Evolutionary conservation across 345 rosid species (phyloP).

Genomic region (Hibiscus mutabilis): DNA sequence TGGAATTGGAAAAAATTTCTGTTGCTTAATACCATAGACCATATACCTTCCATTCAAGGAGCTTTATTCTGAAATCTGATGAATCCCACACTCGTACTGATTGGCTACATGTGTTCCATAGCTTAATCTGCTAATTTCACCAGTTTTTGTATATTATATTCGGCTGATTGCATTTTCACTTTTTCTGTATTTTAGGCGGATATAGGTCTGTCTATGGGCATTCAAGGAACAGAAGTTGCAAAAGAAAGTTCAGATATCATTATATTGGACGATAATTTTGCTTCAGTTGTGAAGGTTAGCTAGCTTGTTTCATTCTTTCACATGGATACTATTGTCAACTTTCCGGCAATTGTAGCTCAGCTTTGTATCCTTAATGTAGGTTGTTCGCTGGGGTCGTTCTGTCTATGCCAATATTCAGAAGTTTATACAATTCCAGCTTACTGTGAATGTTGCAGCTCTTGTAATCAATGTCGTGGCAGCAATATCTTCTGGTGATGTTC

Average conservation of each 20-base stretch:
- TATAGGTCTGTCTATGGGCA: constrained; percentile 96
- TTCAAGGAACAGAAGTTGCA: constrained; percentile 95
- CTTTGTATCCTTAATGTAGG: constrained; percentile 38
- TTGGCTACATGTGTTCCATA: background rate
- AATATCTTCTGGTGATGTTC: constrained; percentile 81
- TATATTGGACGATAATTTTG: constrained; percentile 89
- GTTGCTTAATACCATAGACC: background rate
- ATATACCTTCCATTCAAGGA: background rate
- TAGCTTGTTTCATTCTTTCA: background rate
- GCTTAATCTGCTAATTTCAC: background rate
- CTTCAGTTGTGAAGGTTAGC: constrained; percentile 96
- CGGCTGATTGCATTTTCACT: constrained; percentile 14
- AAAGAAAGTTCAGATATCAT: constrained; percentile 96
- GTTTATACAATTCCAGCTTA: constrained; percentile 93
- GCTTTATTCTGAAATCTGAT: background rate
- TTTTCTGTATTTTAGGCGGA: constrained; percentile 62
- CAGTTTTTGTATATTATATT: background rate
- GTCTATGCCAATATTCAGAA: constrained; percentile 97
- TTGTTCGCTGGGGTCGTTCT: constrained; percentile 99
- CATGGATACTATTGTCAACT: background rate
- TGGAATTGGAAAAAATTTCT: background rate
- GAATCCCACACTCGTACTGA: background rate
- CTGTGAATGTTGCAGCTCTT: constrained; percentile 93
- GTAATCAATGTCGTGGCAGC: constrained; percentile 89
- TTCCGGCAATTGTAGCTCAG: background rate